Base-by-base conservation (phyloP, 768 basidiomycete genomes). In the Rubroboletus pulcherrimus region DNA sequence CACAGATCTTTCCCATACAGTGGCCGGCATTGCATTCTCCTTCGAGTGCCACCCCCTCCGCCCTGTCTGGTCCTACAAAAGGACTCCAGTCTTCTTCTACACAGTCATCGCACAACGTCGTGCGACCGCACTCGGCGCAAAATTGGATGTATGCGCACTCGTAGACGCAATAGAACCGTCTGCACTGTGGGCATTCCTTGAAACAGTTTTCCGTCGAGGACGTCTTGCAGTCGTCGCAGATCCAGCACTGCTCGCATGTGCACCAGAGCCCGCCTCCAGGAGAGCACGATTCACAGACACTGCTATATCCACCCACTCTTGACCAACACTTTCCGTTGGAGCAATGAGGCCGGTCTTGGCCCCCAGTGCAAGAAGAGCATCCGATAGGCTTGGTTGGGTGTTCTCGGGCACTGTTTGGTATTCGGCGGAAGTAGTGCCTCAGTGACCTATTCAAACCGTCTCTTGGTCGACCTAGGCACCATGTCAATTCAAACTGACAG, bases 61-160 rank as follows among this genome's bases (percentile, higher is more conserved):
- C 5, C 47, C 35, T 46, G n/a, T 54, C 55, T 2, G 21, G 12
- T 26, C 51, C 52, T 12, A 5, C 7, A 0, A 43, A 12, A 1
- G 29, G 14, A 5, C 42, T 33, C 57, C 49, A 47, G 5, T 70
- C 66, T 54, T 66, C 66, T 51, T 68, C 69, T 14, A 34, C 40
- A 35, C 67, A 70, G 39, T 68, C 67, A 4, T 68, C 52, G 47
- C 68, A 68, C 44, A 63, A 15, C 49, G 58, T 61, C 47, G 61
- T 55, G 26, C 59, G 61, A 41, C 37, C 48, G 31, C 67, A 68
- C 21, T 57, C 61, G 37, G 19, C 7, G 39, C 66, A 68, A n/a
- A 37, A 57, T 17, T 46, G 49, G 15, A 68, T 68, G 46, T 70
- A 68, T 4, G 56, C 52, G 68, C 66, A 70, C 4, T 43, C 44